phyloP scores from a whole-genome alignment of 1,284 basidiomycete genomes.

The Cryptococcus amylolentus region DNA sequence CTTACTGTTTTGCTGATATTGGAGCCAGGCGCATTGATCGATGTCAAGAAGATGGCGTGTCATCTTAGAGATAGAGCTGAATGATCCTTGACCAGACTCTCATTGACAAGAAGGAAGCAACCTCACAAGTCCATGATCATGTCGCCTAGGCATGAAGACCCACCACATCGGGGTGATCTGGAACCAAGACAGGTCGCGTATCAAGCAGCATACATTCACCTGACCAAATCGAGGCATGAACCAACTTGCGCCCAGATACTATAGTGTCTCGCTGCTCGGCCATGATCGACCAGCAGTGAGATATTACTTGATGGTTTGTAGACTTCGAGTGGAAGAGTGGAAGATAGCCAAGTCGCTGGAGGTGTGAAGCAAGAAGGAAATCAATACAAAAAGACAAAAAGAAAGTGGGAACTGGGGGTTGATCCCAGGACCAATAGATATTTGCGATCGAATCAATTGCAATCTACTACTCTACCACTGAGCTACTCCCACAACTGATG shows the following conservation, averaged over 20 bases:
- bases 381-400: background rate
- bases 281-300: too few species aligned
- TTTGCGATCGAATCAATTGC: background rate
- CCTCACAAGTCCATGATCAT: too few species aligned
- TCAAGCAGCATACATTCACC: background rate
- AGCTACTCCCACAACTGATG: background rate
- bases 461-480: conserved; percentile 1
- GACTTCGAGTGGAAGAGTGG: background rate
- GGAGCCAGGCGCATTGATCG: too few species aligned
- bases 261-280: too few species aligned
- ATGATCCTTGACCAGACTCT: too few species aligned
- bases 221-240: background rate
- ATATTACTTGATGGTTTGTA: background rate
- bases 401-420: background rate
- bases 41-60: too few species aligned
- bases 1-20: too few species aligned
- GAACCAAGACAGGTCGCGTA: too few species aligned
- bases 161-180: too few species aligned
- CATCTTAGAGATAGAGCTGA: too few species aligned
- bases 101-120: too few species aligned
- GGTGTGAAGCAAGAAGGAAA: background rate
- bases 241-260: background rate
- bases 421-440: conserved; percentile 1
- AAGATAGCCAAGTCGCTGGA: background rate
- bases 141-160: too few species aligned